phyloP scores from a whole-genome alignment of 1,139 yeast genomes.

The Ogataea hybrid region DNA sequence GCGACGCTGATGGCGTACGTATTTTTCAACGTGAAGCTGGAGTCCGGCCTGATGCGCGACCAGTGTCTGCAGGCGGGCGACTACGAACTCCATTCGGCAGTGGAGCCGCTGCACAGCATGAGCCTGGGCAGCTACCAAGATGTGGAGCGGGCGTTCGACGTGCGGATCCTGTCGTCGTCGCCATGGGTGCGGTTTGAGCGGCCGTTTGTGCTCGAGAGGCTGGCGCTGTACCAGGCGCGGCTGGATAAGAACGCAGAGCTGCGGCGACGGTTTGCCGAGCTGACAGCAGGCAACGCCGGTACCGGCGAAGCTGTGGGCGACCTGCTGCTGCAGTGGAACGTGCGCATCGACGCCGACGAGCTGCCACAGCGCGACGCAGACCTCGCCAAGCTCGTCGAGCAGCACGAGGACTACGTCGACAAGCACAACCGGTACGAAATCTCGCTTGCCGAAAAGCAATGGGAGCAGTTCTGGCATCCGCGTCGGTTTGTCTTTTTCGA shows the following conservation, averaged over 20 bases:
- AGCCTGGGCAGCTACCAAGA: constrained; percentile 27
- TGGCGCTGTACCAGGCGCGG: constrained; percentile 36
- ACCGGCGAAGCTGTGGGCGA: constrained; percentile 7
- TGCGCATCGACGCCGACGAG: constrained; percentile 27
- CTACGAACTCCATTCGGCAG: constrained; percentile 9
- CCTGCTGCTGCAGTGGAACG: constrained; percentile 14
- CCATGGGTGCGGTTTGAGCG: constrained; percentile 46
- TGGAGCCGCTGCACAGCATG: constrained; percentile 20
- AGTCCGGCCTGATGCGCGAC: constrained; percentile 77
- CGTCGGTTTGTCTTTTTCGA: constrained; percentile 51
- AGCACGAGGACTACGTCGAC: constrained; percentile 36
- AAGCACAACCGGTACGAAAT: constrained; percentile 30
- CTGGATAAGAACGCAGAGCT: constrained; percentile 31
- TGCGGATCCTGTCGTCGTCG: constrained; percentile 45
- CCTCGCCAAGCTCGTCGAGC: constrained; percentile 39
- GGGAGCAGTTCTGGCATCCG: constrained; percentile 54
- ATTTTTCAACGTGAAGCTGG: constrained; percentile 74
- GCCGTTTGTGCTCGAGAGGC: constrained; percentile 43
- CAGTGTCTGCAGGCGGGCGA: constrained; percentile 48
- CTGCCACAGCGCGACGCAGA: constrained; percentile 23
- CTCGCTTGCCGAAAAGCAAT: constrained; percentile 45
- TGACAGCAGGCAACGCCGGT: too few relatives aligned
- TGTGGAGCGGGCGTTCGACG: constrained; percentile 39
- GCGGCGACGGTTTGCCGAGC: constrained; percentile 24
- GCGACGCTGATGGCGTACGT: constrained; percentile 79